Evolutionary conservation across 2,329 filamentous ascomycete species (phyloP).

Genomic region (Ilyonectria mors-panacis): DNA sequence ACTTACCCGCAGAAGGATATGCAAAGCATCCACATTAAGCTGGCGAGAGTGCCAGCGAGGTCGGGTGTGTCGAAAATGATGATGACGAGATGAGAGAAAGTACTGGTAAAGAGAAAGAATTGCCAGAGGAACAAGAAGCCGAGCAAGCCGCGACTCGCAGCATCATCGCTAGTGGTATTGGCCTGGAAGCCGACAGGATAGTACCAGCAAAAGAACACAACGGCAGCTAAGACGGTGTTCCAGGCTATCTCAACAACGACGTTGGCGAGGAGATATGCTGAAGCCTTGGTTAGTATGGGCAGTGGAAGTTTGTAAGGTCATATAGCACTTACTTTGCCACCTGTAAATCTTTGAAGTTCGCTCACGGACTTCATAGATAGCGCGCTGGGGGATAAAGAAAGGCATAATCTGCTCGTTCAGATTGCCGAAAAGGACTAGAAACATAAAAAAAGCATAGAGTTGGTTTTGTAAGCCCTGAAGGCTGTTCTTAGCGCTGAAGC

Average conservation of each 20-base stretch:
- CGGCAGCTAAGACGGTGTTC: constrained; percentile 70
- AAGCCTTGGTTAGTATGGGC: not conserved
- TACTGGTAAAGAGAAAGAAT: constrained; percentile 75
- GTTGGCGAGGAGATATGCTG: constrained; percentile 70
- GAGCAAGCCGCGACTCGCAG: constrained; percentile 65
- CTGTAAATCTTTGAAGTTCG: constrained; percentile 84
- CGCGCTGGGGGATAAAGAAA: constrained; percentile 84
- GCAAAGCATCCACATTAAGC: constrained; percentile 72
- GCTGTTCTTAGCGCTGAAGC: constrained; percentile 70
- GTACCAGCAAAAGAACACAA: constrained; percentile 74
- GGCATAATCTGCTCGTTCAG: constrained; percentile 86
- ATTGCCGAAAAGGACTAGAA: constrained; percentile 80
- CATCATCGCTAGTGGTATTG: constrained; percentile 65
- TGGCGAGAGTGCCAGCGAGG: constrained; percentile 75
- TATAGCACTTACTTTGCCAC: constrained; percentile 22
- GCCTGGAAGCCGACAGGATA: constrained; percentile 74
- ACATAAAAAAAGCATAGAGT: constrained; percentile 87
- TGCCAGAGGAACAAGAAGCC: constrained; percentile 74
- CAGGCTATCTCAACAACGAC: constrained; percentile 75
- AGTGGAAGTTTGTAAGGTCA: not conserved
- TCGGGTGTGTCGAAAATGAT: constrained; percentile 66
- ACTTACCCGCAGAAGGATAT: constrained; percentile 69
- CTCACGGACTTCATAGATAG: constrained; percentile 87
- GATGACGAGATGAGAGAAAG: constrained; percentile 75
- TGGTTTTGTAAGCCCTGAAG: constrained; percentile 84